Percentiles rank a stretch among this genome's conserved stretches.
These are phyloP conservation scores for Salmacisia buchloeana DNA, from an alignment of 1,284 basidiomycete species.

Conservation along the genomic window DNA sequence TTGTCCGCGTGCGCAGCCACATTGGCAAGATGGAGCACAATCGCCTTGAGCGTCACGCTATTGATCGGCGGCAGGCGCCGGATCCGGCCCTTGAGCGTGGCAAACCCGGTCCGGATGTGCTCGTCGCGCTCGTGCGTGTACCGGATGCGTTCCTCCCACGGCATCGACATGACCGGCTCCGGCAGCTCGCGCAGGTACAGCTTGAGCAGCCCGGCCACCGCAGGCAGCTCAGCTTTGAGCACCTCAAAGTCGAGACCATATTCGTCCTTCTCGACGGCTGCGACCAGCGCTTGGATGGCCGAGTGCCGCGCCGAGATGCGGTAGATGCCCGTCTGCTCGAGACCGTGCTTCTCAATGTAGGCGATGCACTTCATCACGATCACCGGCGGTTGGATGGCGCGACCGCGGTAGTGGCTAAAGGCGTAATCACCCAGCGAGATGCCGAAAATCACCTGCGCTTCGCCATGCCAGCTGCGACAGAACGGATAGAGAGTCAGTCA, in stretches of 20 bases:
- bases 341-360: conserved; percentile 68
- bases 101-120: conserved; percentile 57
- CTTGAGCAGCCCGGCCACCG: conserved; percentile 87
- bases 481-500: neutral
- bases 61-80: conserved; percentile 65
- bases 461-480: conserved; percentile 68
- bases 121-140: conserved; percentile 54
- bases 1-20: conserved; percentile 65
- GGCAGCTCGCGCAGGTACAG: conserved; percentile 85
- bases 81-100: conserved; percentile 42
- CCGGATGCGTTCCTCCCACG: conserved; percentile 68
- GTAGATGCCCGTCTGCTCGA: conserved; percentile 60
- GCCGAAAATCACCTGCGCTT: conserved; percentile 79
- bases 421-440: conserved; percentile 87
- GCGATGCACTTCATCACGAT: conserved; percentile 77
- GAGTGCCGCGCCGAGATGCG: conserved; percentile 68
- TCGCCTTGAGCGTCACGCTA: conserved; percentile 75
- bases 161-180: conserved; percentile 74
- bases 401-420: conserved; percentile 68
- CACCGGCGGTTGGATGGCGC: conserved; percentile 59
- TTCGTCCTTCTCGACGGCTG: conserved; percentile 85
- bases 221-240: conserved; percentile 74
- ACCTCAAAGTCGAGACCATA: conserved; percentile 71
- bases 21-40: conserved; percentile 81
- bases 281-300: conserved; percentile 75